phyloP scores from a whole-genome alignment of 1,139 yeast species.

The Scheffersomyces lignicola region DNA sequence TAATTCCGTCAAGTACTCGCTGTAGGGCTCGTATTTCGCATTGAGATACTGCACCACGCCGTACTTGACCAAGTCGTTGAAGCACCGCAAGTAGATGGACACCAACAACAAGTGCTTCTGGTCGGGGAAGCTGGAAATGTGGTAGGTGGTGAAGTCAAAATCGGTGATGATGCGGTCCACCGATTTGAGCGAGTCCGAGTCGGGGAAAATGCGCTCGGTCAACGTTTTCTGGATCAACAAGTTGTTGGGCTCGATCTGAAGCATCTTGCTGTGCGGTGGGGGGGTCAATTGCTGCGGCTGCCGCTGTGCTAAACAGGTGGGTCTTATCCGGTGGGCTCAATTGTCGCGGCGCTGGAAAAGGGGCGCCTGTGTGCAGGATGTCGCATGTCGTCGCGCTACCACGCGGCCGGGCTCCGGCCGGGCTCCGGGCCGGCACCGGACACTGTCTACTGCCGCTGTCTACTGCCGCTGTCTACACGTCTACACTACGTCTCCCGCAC shows the following conservation, averaged over 20 bases:
- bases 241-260: constrained; percentile 47
- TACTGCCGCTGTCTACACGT: too few species aligned
- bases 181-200: constrained; percentile 42
- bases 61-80: constrained; percentile 67
- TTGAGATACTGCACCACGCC: constrained; percentile 55
- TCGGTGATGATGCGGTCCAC: constrained; percentile 90
- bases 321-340: too few species aligned
- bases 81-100: constrained; percentile 75
- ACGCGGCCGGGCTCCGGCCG: too few species aligned
- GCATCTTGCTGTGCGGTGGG: too few species aligned
- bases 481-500: too few species aligned
- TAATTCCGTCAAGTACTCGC: constrained; percentile 28
- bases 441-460: too few species aligned
- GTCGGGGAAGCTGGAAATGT: constrained; percentile 76
- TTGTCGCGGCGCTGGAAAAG: too few species aligned
- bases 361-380: too few species aligned
- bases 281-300: too few species aligned
- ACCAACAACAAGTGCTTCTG: constrained; percentile 63
- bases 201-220: constrained; percentile 36
- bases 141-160: constrained; percentile 94
- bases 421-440: too few species aligned
- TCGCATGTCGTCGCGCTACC: too few species aligned
- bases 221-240: constrained; percentile 44
- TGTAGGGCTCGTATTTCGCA: constrained; percentile 36
- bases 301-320: too few species aligned